Evolutionary conservation across 768 basidiomycete species (phyloP).

Genomic region (Sporobolomyces pararoseus): DNA sequence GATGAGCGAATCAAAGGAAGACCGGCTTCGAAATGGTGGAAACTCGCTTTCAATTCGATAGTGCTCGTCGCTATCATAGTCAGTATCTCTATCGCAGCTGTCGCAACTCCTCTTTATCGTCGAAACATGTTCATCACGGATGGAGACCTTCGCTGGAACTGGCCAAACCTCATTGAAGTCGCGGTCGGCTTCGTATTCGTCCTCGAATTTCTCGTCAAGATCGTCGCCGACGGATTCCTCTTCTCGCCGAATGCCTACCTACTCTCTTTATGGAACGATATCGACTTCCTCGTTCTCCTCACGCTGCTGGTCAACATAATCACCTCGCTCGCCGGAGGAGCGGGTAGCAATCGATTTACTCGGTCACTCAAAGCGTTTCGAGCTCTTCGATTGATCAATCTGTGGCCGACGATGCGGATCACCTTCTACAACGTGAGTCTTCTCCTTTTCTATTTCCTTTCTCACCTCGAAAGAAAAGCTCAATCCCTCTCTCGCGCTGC

Average conservation of each 20-base stretch:
- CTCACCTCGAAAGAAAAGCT: not conserved
- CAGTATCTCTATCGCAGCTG: constrained; percentile 72
- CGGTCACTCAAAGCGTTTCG: constrained; percentile 81
- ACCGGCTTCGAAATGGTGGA: constrained; percentile 61
- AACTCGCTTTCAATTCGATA: constrained; percentile 68
- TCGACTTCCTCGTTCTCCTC: constrained; percentile 83
- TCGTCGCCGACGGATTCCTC: constrained; percentile 84
- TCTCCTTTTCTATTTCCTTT: not conserved
- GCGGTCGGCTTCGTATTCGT: constrained; percentile 59
- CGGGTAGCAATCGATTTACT: constrained; percentile 62
- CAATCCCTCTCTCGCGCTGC: too few species aligned
- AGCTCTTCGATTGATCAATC: constrained; percentile 81
- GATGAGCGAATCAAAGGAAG: constrained; percentile 76
- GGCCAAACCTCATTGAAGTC: constrained; percentile 82
- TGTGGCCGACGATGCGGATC: constrained; percentile 76
- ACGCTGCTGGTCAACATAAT: constrained; percentile 44
- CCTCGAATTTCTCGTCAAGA: constrained; percentile 82
- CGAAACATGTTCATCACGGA: constrained; percentile 62
- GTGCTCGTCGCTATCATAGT: constrained; percentile 72
- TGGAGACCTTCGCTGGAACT: constrained; percentile 64
- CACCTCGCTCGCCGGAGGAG: constrained; percentile 18
- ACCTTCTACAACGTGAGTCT: constrained; percentile 59
- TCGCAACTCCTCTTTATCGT: constrained; percentile 81
- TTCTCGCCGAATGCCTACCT: constrained; percentile 90
- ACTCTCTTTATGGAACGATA: constrained; percentile 82